Conservation (phyloP, 768 basidiomycete species). For the Plicaturopsis crispa region DNA sequence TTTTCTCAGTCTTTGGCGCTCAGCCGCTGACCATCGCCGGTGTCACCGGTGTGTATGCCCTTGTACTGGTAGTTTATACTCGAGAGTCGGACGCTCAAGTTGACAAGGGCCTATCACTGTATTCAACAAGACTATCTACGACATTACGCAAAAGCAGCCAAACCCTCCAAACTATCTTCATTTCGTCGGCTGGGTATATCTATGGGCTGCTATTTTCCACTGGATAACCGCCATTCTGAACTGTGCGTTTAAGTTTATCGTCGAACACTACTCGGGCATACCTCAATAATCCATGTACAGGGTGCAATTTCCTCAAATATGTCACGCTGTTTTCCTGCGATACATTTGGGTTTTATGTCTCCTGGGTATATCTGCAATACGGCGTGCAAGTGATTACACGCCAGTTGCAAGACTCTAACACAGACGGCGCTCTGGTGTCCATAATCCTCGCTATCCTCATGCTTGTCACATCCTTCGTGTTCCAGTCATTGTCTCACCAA, state of each 20-base stretch:
- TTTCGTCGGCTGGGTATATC: conserved; percentile 89
- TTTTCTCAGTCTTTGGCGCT: conserved; percentile 81
- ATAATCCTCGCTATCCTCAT: conserved; percentile 75
- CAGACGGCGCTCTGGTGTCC: conserved; percentile 48
- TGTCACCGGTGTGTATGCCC: conserved; percentile 55
- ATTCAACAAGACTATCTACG: conserved; percentile 84
- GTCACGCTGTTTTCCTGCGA: conserved; percentile 89
- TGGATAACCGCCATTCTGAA: conserved; percentile 78
- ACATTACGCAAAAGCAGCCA: conserved; percentile 51
- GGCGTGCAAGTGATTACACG: conserved; percentile 79
- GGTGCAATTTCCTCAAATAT: conserved; percentile 79
- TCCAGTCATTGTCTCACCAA: conserved; percentile 56
- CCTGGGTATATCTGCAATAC: conserved; percentile 86
- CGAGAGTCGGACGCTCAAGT: conserved; percentile 1
- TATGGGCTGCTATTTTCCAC: conserved; percentile 84
- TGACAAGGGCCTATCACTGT: conserved; percentile 82
- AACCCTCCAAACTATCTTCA: conserved; percentile 72
- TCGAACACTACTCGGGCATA: not conserved
- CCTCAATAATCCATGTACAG: conserved; percentile 27
- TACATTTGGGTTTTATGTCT: conserved; percentile 89
- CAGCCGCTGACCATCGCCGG: conserved; percentile 92
- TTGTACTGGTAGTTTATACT: not conserved
- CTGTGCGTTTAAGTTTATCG: conserved; percentile 33
- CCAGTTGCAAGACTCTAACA: conserved; percentile 37
- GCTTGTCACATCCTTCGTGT: conserved; percentile 68